phyloP scores from a whole-genome alignment of 2,329 filamentous ascomycete species.

The Talaromyces sp. region DNA sequence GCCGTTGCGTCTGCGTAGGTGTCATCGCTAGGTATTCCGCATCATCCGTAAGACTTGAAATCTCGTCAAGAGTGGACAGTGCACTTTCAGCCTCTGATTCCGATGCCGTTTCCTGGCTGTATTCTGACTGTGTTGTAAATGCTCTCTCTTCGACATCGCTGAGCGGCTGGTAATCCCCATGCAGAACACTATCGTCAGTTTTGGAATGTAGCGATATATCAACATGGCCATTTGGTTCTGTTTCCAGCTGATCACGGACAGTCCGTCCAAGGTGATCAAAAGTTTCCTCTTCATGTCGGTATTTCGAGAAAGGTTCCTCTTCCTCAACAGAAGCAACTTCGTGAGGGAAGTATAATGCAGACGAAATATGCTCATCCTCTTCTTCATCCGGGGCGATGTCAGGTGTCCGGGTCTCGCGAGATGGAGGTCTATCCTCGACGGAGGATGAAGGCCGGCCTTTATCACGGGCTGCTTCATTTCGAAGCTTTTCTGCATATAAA shows the following conservation, averaged over 20 bases:
- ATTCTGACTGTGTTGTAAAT: constrained; percentile 34
- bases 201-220: constrained; percentile 59
- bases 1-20: constrained; percentile 30
- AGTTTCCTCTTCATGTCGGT: constrained; percentile 10
- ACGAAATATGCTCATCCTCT: constrained; percentile 62
- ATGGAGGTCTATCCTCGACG: constrained; percentile 1
- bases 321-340: constrained; percentile 42
- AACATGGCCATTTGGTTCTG: constrained; percentile 46
- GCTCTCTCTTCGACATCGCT: constrained; percentile 36
- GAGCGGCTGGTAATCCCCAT: constrained; percentile 51
- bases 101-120: constrained; percentile 36
- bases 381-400: constrained; percentile 44
- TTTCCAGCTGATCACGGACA: constrained; percentile 1
- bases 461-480: constrained; percentile 25
- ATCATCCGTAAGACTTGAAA: constrained; percentile 53
- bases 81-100: constrained; percentile 43
- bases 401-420: background rate
- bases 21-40: constrained; percentile 46
- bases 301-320: constrained; percentile 20
- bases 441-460: constrained; percentile 2
- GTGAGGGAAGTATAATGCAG: constrained; percentile 61
- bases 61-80: constrained; percentile 44
- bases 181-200: constrained; percentile 56
- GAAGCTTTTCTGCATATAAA: constrained; percentile 30
- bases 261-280: background rate